Evolutionary conservation across 2,329 filamentous ascomycete genomes (phyloP).

Genomic region (Septoria linicola): DNA sequence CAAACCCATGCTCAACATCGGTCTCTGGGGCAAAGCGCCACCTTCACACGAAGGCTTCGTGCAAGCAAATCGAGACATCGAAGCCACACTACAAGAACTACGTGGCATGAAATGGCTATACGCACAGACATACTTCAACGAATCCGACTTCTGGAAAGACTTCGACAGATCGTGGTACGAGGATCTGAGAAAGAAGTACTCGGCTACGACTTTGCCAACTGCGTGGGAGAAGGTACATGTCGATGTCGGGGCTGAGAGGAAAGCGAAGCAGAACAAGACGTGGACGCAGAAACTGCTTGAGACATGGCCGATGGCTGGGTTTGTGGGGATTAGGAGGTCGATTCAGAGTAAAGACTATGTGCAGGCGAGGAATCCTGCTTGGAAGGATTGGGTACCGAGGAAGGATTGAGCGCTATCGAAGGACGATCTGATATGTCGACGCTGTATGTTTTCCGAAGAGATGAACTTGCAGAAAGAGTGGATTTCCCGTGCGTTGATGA

Average conservation of each 20-base stretch:
- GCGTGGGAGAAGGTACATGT: constrained; percentile 69
- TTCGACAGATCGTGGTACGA: constrained; percentile 64
- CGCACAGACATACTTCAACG: constrained; percentile 66
- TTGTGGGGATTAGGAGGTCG: constrained; percentile 26
- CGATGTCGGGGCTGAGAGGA: constrained; percentile 34
- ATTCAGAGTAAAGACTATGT: constrained; percentile 29
- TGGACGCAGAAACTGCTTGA: constrained; percentile 45
- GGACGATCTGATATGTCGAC: too few relatives aligned
- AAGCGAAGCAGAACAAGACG: constrained; percentile 50
- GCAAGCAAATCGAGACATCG: constrained; percentile 58
- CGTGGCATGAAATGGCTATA: constrained; percentile 70
- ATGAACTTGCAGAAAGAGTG: too few relatives aligned
- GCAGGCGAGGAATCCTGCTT: constrained; percentile 24
- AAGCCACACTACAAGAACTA: constrained; percentile 58
- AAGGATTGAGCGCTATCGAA: too few relatives aligned
- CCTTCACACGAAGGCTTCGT: constrained; percentile 50
- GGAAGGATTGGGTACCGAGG: constrained; percentile 28
- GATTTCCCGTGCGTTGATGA: too few relatives aligned
- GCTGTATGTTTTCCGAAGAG: too few relatives aligned
- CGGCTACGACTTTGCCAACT: constrained; percentile 58
- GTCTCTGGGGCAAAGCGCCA: constrained; percentile 58
- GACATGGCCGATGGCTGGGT: constrained; percentile 25
- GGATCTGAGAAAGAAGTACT: constrained; percentile 57
- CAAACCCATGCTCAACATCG: constrained; percentile 58
- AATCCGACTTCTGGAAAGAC: constrained; percentile 66